phyloP scores from a whole-genome alignment of 108 stramenopile species.

The Skeletonema potamos region DNA sequence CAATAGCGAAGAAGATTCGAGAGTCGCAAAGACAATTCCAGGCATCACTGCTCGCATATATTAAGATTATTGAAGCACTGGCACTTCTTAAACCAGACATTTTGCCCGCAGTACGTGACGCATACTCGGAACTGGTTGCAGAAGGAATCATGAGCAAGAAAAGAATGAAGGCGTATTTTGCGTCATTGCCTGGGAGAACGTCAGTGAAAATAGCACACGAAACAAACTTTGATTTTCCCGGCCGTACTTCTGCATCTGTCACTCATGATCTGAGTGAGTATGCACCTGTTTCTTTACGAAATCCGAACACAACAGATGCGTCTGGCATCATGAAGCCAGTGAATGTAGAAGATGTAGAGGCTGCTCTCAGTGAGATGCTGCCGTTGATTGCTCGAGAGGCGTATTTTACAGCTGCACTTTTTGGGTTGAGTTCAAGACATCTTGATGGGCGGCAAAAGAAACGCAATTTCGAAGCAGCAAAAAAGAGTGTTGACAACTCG shows the following conservation, averaged over 20 bases:
- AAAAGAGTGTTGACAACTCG: slow-evolving; percentile 80
- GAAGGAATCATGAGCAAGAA: slow-evolving; percentile 90
- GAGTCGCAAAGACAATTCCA: slow-evolving; percentile 86
- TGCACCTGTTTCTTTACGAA: slow-evolving; percentile 40
- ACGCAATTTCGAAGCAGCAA: slow-evolving; percentile 83
- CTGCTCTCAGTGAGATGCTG: slow-evolving; percentile 71
- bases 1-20: slow-evolving; percentile 84
- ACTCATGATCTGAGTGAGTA: slow-evolving; percentile 80
- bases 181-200: slow-evolving; percentile 78
- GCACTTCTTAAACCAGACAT: slow-evolving; percentile 82
- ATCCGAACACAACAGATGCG: slow-evolving; percentile 25
- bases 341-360: slow-evolving; percentile 74
- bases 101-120: slow-evolving; percentile 79
- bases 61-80: slow-evolving; percentile 83
- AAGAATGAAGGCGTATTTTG: slow-evolving; percentile 86
- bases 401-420: slow-evolving; percentile 87
- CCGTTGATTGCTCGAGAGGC: slow-evolving; percentile 86
- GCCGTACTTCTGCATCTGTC: slow-evolving; percentile 38
- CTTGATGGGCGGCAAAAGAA: slow-evolving; percentile 88
- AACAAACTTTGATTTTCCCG: slow-evolving; percentile 32
- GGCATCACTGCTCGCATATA: slow-evolving; percentile 80
- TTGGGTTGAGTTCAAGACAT: slow-evolving; percentile 76
- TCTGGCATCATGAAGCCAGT: slow-evolving; percentile 58
- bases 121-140: slow-evolving; percentile 83
- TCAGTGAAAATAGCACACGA: slow-evolving; percentile 57